A percentile compares a stretch with the other conserved stretches of the same genome.
Evolutionary conservation across 192 early-diverging fungal species (phyloP).

Genomic region (Martensiomyces pterosporus): DNA sequence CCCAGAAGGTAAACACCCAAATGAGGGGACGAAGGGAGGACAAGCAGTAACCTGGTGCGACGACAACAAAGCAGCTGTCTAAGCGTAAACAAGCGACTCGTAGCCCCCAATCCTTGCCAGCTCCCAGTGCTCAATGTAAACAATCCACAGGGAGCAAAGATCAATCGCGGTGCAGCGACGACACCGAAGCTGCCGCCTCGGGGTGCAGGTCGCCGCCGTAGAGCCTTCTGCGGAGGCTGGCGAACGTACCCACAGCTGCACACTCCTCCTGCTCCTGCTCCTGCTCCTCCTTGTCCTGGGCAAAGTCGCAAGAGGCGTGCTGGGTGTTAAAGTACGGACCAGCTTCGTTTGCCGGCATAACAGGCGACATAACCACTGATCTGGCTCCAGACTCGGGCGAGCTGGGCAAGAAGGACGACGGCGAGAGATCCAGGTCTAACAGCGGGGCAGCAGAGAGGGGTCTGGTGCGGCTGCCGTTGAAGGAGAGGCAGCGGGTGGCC

Average conservation of each 20-base stretch:
- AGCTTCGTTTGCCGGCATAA: too few relatives aligned
- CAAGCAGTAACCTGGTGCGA: too few relatives aligned
- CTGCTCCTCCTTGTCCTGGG: too few relatives aligned
- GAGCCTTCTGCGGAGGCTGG: constrained; percentile 44
- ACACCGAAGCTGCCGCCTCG: too few relatives aligned
- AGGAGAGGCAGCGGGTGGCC: background rate
- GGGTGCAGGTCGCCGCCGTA: constrained; percentile 33
- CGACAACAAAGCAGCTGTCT: too few relatives aligned
- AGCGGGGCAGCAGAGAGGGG: constrained; percentile 41
- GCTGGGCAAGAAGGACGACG: constrained; percentile 1
- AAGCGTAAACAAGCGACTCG: too few relatives aligned
- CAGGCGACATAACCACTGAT: constrained; percentile 10
- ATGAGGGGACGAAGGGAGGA: too few relatives aligned
- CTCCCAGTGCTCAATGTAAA: background rate
- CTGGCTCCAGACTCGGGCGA: background rate
- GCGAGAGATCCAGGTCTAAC: constrained; percentile 17
- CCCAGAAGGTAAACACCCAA: too few relatives aligned
- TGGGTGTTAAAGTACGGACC: too few relatives aligned
- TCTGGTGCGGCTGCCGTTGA: constrained; percentile 15
- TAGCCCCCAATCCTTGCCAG: too few relatives aligned
- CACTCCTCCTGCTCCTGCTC: background rate
- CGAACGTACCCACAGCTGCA: constrained; percentile 33
- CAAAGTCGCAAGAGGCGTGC: too few relatives aligned
- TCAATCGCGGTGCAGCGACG: constrained; percentile 7
- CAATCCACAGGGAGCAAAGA: background rate